Conservation (phyloP, 179 eudicot species). For the Pouteria campechiana region DNA sequence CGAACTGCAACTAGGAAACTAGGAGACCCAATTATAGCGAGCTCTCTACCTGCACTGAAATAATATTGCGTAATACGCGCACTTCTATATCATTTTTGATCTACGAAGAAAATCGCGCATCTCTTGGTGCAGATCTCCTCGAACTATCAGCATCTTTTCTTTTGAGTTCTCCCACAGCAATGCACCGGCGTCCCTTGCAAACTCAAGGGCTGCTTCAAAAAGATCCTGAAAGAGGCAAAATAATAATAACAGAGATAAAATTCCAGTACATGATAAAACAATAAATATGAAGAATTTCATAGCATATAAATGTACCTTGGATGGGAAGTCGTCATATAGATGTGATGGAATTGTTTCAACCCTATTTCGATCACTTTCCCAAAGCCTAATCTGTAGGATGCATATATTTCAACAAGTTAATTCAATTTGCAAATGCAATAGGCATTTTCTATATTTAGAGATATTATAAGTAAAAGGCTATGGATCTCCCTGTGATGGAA, state of each 20-base stretch:
- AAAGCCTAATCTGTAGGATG: conserved; percentile 65
- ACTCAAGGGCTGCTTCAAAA: conserved; percentile 82
- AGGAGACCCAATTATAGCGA: too few relatives aligned
- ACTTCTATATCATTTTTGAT: too few relatives aligned
- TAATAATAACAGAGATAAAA: background rate
- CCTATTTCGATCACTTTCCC: conserved; percentile 92
- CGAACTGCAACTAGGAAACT: too few relatives aligned
- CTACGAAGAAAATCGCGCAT: conserved; percentile 72
- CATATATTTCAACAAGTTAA: background rate
- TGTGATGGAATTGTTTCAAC: conserved; percentile 74
- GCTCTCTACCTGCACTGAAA: too few relatives aligned
- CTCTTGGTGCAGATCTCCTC: conserved; percentile 44
- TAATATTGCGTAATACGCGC: too few relatives aligned
- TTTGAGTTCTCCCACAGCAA: conserved; percentile 73
- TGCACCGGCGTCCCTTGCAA: conserved; percentile 69
- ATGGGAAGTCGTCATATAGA: conserved; percentile 71
- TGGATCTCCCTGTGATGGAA: too few relatives aligned
- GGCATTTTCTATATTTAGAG: background rate
- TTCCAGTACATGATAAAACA: background rate
- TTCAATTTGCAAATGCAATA: background rate
- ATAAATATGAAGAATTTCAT: background rate
- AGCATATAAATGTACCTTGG: conserved; percentile 29
- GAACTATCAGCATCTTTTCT: conserved; percentile 60
- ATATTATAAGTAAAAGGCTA: background rate
- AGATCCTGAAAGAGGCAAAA: conserved; percentile 38